A percentile compares a stretch with the other conserved stretches of the same genome.
Conservation (phyloP, 345 rosid species). For the Eutrema japonicum region DNA sequence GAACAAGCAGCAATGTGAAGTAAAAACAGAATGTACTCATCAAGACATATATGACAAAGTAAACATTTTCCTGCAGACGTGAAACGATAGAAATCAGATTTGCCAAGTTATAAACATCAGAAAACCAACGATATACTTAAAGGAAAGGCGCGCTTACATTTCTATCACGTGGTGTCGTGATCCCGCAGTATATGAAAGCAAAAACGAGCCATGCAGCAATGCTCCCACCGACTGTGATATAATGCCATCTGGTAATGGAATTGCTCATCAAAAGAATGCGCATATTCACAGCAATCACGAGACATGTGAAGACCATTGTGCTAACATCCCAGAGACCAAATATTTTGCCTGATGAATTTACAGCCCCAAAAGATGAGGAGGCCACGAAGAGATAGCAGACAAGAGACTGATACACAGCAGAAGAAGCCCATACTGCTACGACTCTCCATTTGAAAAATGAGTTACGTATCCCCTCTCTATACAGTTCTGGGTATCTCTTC, state of each 20-base stretch:
- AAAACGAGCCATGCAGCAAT: conserved; percentile 87
- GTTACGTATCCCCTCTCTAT: conserved; percentile 86
- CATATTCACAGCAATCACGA: conserved; percentile 86
- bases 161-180: conserved; percentile 55
- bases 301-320: conserved; percentile 95
- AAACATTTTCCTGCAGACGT: conserved; percentile 74
- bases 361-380: conserved; percentile 59
- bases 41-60: conserved; percentile 76
- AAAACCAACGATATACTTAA: background rate
- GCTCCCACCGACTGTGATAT: conserved; percentile 89
- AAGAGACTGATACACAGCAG: conserved; percentile 89
- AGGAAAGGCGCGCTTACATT: conserved; percentile 43
- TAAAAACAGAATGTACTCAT: conserved; percentile 96
- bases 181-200: conserved; percentile 69
- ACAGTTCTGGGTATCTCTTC: conserved; percentile 93
- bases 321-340: conserved; percentile 99
- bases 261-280: conserved; percentile 97
- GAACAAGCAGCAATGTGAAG: conserved; percentile 75
- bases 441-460: conserved; percentile 92
- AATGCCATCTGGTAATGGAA: conserved; percentile 91
- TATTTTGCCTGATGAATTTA: conserved; percentile 74
- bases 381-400: conserved; percentile 73
- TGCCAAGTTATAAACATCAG: background rate
- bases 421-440: conserved; percentile 84
- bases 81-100: background rate